A percentile compares a stretch with the other conserved stretches of the same genome.
Conservation (phyloP, 2,329 filamentous ascomycete species). For the Penicillium digitatum region DNA sequence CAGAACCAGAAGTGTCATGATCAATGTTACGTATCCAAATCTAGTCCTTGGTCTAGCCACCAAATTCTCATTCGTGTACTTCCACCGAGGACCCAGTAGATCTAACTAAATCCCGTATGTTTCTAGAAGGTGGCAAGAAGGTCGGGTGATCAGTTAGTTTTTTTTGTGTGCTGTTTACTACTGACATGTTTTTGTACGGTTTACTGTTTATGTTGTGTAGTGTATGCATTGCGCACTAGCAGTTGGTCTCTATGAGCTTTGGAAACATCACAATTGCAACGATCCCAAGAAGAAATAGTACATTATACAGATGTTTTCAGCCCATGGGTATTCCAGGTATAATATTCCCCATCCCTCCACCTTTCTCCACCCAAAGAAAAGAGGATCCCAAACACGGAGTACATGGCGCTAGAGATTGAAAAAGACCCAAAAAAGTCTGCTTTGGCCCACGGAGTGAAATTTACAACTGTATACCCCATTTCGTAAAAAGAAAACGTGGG, state of each 20-base stretch:
- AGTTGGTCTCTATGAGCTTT: not conserved
- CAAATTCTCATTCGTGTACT: slow-evolving; percentile 14
- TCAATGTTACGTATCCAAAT: slow-evolving; percentile 1
- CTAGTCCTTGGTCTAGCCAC: slow-evolving; percentile 10
- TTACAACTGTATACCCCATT: slow-evolving; percentile 16
- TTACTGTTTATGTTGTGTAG: not conserved
- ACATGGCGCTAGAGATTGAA: slow-evolving; percentile 7
- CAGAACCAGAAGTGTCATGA: not conserved
- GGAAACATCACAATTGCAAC: not conserved
- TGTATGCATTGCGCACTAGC: not conserved
- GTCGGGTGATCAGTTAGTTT: slow-evolving; percentile 10
- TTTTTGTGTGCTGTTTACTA: not conserved
- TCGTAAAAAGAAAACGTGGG: slow-evolving; percentile 18
- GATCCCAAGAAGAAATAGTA: not conserved
- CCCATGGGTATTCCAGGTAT: slow-evolving; percentile 18
- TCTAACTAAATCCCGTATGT: slow-evolving; percentile 15
- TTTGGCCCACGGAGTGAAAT: slow-evolving; percentile 25
- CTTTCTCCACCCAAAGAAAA: slow-evolving; percentile 22
- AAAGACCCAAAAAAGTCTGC: not conserved
- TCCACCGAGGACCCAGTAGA: slow-evolving; percentile 8
- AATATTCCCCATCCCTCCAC: slow-evolving; percentile 19
- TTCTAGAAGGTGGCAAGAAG: slow-evolving; percentile 26
- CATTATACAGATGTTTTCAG: not conserved
- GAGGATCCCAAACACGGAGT: slow-evolving; percentile 23
- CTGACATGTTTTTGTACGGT: slow-evolving; percentile 4